Evolutionary conservation across 1,284 basidiomycete genomes (phyloP).

Genomic region (Trametes sp.): DNA sequence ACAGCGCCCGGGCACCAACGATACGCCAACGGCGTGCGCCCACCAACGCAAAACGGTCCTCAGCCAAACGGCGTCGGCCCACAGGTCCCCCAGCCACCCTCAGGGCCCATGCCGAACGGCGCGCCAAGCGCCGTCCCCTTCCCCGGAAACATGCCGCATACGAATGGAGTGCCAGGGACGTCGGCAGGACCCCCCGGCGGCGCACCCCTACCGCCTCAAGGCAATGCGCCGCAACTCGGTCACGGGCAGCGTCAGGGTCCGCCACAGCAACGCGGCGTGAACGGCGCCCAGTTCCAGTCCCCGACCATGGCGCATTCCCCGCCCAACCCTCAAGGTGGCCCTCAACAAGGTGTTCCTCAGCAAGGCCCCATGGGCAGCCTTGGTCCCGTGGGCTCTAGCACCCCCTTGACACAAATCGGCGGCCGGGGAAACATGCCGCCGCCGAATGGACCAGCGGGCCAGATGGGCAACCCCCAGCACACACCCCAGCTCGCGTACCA

Average conservation of each 20-base stretch:
- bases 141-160: constrained; percentile 25
- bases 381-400: constrained; percentile 52
- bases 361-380: constrained; percentile 48
- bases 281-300: constrained; percentile 51
- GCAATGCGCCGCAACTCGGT: constrained; percentile 27
- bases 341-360: constrained; percentile 41
- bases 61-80: constrained; percentile 43
- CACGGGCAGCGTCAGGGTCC: constrained; percentile 43
- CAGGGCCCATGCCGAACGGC: constrained; percentile 45
- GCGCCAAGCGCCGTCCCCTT: constrained; percentile 25
- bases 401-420: constrained; percentile 53
- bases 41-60: constrained; percentile 28
- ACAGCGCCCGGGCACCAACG: constrained; percentile 20
- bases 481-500: constrained; percentile 50
- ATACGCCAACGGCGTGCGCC: constrained; percentile 44
- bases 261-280: constrained; percentile 48
- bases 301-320: constrained; percentile 52
- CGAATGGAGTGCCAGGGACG: constrained; percentile 49
- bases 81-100: constrained; percentile 35
- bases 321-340: constrained; percentile 43
- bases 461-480: constrained; percentile 46
- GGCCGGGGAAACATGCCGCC: constrained; percentile 59
- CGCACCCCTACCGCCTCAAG: constrained; percentile 24
- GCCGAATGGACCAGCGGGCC: constrained; percentile 48
- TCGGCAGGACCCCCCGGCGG: constrained; percentile 34